Evolutionary conservation across 2,329 filamentous ascomycete species (phyloP).

Genomic region (Pestalotiopsis sp.): DNA sequence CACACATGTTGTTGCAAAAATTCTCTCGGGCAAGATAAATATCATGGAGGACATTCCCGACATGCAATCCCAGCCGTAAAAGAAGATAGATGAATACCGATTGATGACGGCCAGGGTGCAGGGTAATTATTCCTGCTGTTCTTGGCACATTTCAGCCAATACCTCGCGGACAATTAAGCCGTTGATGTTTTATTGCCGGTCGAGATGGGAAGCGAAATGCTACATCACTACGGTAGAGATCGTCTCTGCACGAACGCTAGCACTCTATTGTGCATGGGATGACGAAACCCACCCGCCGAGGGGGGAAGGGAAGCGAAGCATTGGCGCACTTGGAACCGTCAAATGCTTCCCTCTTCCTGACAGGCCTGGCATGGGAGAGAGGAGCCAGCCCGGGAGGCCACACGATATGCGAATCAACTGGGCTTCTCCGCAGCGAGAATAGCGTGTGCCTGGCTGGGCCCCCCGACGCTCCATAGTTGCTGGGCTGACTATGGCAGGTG

Average conservation of each 20-base stretch:
- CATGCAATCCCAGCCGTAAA: not conserved
- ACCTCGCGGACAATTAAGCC: not conserved
- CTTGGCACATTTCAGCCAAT: not conserved
- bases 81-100: not conserved
- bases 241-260: not conserved
- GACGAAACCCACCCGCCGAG: not conserved
- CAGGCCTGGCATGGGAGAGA: not conserved
- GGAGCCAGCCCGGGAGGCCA: not conserved
- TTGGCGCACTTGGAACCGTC: not conserved
- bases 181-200: not conserved
- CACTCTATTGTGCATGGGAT: not conserved
- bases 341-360: not conserved
- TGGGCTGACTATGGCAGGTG: slow-evolving; percentile 6
- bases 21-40: not conserved
- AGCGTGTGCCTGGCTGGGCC: not conserved
- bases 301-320: not conserved
- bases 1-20: not conserved
- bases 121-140: not conserved
- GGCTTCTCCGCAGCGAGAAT: not conserved
- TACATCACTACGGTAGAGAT: not conserved
- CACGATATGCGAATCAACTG: not conserved
- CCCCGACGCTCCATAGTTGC: not conserved
- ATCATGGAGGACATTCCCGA: not conserved
- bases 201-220: not conserved
- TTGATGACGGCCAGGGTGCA: not conserved